These are phyloP conservation scores for Lanmaoa rubissima DNA, from an alignment of 768 basidiomycete species.

Conservation along the genomic window DNA sequence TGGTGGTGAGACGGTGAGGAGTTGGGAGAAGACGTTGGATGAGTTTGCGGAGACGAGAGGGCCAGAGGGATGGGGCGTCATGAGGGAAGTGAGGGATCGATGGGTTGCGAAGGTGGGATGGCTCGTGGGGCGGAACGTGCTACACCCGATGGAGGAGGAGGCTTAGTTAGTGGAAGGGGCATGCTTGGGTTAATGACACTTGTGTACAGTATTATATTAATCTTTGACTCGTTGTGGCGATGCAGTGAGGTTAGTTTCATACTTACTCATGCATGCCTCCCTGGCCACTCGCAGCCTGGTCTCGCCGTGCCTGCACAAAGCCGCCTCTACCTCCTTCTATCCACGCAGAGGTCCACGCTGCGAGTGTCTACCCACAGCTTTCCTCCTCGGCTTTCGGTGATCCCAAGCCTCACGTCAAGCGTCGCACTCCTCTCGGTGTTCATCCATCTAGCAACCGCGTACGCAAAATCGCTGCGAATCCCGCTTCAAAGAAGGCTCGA, in stretches of 20 bases:
- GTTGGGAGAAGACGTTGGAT: slow-evolving; percentile 71
- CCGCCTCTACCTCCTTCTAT: too few species aligned
- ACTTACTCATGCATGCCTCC: slow-evolving; percentile 38
- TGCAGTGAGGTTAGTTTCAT: neutral
- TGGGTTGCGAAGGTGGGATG: slow-evolving; percentile 80
- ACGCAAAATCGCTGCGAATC: neutral
- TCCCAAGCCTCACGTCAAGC: neutral
- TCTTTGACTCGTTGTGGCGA: slow-evolving; percentile 1
- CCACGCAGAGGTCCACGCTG: too few species aligned
- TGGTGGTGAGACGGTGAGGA: slow-evolving; percentile 61
- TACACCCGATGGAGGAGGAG: slow-evolving; percentile 34
- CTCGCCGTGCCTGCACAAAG: slow-evolving; percentile 18
- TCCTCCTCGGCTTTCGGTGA: neutral
- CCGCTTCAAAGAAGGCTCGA: neutral
- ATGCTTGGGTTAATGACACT: neutral
- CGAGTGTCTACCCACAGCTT: neutral
- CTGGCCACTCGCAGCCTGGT: slow-evolving; percentile 45
- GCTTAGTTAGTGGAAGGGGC: slow-evolving; percentile 5
- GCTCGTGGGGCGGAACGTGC: slow-evolving; percentile 53
- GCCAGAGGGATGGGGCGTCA: slow-evolving; percentile 37
- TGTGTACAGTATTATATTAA: neutral
- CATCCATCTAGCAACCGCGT: neutral
- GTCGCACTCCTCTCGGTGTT: neutral
- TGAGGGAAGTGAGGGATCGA: slow-evolving; percentile 52
- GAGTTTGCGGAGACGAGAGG: slow-evolving; percentile 57